Conservation (phyloP, 108 stramenopile genomes). For the Cyclotella kingstonii region DNA sequence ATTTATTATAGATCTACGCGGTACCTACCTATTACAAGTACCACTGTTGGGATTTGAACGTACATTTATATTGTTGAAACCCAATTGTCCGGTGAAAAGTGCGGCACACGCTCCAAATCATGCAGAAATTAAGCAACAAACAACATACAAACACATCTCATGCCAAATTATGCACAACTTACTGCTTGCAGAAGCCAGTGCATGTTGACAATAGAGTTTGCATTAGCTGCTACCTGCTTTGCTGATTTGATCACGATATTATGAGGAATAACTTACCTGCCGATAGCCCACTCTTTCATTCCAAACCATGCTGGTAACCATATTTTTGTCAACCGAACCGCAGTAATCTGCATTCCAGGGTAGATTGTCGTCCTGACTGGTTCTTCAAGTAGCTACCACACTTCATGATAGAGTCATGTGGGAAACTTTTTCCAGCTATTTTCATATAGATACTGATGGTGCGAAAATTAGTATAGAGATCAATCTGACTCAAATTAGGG, state of each 20-base stretch:
- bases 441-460: conserved; percentile 57
- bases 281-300: neutral
- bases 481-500: too few species aligned
- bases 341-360: conserved; percentile 96
- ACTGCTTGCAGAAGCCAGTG: conserved; percentile 17
- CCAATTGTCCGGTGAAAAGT: conserved; percentile 58
- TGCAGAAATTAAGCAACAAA: conserved; percentile 88
- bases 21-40: too few species aligned
- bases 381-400: conserved; percentile 94
- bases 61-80: too few species aligned
- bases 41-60: too few species aligned
- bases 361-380: conserved; percentile 97
- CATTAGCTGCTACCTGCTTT: neutral
- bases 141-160: conserved; percentile 84
- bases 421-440: conserved; percentile 64
- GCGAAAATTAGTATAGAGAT: conserved; percentile 91
- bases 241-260: conserved; percentile 15
- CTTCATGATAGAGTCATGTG: conserved; percentile 87
- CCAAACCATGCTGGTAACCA: conserved; percentile 51
- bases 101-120: conserved; percentile 89
- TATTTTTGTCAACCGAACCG: conserved; percentile 79
- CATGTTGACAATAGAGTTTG: conserved; percentile 13
- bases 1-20: too few species aligned
- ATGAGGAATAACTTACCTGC: conserved; percentile 1
- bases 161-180: conserved; percentile 21